Conservation (phyloP, 208 protist species). For the Trypanosoma brucei region DNA sequence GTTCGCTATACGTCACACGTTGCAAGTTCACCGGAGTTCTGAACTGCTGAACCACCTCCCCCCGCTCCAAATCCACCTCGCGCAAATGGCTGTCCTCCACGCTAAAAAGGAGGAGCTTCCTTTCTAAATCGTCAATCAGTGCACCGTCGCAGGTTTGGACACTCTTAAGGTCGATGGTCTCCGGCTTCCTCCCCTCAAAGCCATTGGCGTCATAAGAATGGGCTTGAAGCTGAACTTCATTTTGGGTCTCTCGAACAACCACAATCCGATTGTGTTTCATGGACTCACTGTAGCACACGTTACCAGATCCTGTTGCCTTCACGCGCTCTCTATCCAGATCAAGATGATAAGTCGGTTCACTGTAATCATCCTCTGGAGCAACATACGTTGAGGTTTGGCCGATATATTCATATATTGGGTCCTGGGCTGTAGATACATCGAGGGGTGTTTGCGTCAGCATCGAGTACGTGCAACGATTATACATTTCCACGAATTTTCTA, state of each 20-base stretch:
- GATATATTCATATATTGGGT: slow-evolving; percentile 45
- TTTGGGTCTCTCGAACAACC: slow-evolving; percentile 30
- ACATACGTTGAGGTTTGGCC: slow-evolving; percentile 7
- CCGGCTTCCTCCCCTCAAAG: slow-evolving; percentile 25
- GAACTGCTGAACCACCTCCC: slow-evolving; percentile 49
- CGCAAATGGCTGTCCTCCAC: slow-evolving; percentile 28
- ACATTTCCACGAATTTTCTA: slow-evolving; percentile 38
- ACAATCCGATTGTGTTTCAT: slow-evolving; percentile 38
- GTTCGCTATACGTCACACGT: slow-evolving; percentile 34
- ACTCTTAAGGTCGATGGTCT: slow-evolving; percentile 21
- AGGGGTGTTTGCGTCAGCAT: slow-evolving; percentile 30
- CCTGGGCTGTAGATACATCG: slow-evolving; percentile 17
- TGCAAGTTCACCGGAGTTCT: slow-evolving; percentile 22
- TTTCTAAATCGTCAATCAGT: slow-evolving; percentile 50
- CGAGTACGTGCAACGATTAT: slow-evolving; percentile 62
- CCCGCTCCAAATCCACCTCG: slow-evolving; percentile 42
- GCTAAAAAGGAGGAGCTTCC: slow-evolving; percentile 40
- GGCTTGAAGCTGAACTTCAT: slow-evolving; percentile 17
- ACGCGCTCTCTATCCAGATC: slow-evolving; percentile 21
- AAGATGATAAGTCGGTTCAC: slow-evolving; percentile 36
- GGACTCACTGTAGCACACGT: slow-evolving; percentile 54
- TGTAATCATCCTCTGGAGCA: slow-evolving; percentile 28
- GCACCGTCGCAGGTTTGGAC: slow-evolving; percentile 26
- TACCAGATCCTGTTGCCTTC: slow-evolving; percentile 27
- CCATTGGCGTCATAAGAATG: slow-evolving; percentile 26